phyloP scores from a whole-genome alignment of 2,329 filamentous ascomycete species.

The Fusarium pilosicola region DNA sequence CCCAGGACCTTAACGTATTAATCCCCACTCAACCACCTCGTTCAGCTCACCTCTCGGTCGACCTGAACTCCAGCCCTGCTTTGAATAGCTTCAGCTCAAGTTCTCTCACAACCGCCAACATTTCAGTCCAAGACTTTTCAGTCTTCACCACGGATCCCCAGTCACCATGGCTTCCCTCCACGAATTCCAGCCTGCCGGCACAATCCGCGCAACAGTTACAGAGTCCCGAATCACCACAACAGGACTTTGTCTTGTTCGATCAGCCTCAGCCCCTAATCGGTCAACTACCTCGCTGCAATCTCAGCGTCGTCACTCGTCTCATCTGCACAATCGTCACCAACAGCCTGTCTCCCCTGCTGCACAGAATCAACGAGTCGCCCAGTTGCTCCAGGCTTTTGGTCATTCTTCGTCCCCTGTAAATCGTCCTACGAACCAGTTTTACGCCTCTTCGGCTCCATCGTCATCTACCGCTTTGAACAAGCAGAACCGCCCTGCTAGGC shows the following conservation, averaged over 20 bases:
- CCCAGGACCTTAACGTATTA: slow-evolving; percentile 52
- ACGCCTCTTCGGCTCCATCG: slow-evolving; percentile 73
- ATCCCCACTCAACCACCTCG: slow-evolving; percentile 58
- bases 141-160: slow-evolving; percentile 86
- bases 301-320: slow-evolving; percentile 58
- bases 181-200: slow-evolving; percentile 71
- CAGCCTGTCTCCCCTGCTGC: slow-evolving; percentile 51
- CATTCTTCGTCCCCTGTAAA: slow-evolving; percentile 65
- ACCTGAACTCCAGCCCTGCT: slow-evolving; percentile 75
- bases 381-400: slow-evolving; percentile 68
- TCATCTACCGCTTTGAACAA: slow-evolving; percentile 68
- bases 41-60: slow-evolving; percentile 67
- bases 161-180: slow-evolving; percentile 84
- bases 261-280: slow-evolving; percentile 54
- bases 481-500: slow-evolving; percentile 64
- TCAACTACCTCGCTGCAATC: slow-evolving; percentile 52
- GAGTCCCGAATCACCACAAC: slow-evolving; percentile 61
- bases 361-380: slow-evolving; percentile 69
- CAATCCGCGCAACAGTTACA: slow-evolving; percentile 66
- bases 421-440: slow-evolving; percentile 69
- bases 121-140: slow-evolving; percentile 72
- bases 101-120: slow-evolving; percentile 67
- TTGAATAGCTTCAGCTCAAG: slow-evolving; percentile 65
- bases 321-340: slow-evolving; percentile 57
- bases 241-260: slow-evolving; percentile 85